Conservation (phyloP, 495 filamentous ascomycete species). For the Hyaloscypha finlandica region DNA sequence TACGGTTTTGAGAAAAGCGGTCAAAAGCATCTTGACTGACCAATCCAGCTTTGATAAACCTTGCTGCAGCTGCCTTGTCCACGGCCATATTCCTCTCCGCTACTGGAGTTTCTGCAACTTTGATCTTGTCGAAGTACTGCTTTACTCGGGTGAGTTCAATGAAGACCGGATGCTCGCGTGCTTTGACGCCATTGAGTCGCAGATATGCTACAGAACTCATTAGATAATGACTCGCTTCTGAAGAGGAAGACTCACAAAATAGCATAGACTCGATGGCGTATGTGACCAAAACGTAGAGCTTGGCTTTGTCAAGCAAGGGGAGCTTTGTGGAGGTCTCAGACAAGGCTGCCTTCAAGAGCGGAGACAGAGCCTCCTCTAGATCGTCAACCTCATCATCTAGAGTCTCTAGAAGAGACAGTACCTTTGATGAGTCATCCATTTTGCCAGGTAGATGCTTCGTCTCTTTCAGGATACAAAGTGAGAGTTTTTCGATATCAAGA, state of each 20-base stretch:
- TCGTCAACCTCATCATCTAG: constrained; percentile 77
- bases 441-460: constrained; percentile 5
- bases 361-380: constrained; percentile 69
- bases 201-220: constrained; percentile 63
- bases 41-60: constrained; percentile 80
- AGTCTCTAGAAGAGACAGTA: constrained; percentile 57
- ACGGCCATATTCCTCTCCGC: constrained; percentile 61
- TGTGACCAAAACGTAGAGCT: constrained; percentile 78
- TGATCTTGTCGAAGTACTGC: constrained; percentile 94
- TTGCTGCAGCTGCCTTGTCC: constrained; percentile 76
- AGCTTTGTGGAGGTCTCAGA: constrained; percentile 72
- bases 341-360: constrained; percentile 64
- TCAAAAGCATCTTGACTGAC: constrained; percentile 43
- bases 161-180: constrained; percentile 82
- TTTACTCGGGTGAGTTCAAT: constrained; percentile 80
- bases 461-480: neutral
- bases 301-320: constrained; percentile 89
- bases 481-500: neutral
- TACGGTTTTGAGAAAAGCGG: neutral
- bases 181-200: constrained; percentile 74
- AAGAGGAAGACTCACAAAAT: constrained; percentile 66
- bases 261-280: constrained; percentile 92
- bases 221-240: constrained; percentile 25
- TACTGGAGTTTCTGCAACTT: constrained; percentile 55
- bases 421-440: constrained; percentile 31